These are phyloP conservation scores for Peziza echinospora DNA, from an alignment of 495 filamentous ascomycete species.

Conservation along the genomic window DNA sequence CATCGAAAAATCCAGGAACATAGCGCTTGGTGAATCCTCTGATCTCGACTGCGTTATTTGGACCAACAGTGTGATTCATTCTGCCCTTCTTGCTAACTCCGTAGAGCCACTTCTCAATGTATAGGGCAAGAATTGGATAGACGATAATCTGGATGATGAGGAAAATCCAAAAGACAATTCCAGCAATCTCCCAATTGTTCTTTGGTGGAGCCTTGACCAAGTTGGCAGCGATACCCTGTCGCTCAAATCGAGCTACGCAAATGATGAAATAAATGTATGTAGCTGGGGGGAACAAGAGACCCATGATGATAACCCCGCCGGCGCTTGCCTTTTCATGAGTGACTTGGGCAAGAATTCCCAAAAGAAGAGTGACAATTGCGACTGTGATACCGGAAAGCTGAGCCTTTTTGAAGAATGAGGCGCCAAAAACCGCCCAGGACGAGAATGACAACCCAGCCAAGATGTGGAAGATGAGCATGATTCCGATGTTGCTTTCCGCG, in stretches of 20 bases:
- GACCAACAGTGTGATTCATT: conserved; percentile 23
- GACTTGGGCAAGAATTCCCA: conserved; percentile 50
- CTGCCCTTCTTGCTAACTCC: conserved; percentile 46
- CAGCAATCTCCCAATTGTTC: conserved; percentile 39
- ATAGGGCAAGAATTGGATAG: conserved; percentile 47
- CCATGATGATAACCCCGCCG: conserved; percentile 36
- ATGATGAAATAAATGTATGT: conserved; percentile 56
- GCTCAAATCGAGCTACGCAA: conserved; percentile 45
- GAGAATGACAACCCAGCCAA: conserved; percentile 41
- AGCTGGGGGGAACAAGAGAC: conserved; percentile 53
- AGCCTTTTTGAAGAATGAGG: conserved; percentile 52
- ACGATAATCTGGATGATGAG: conserved; percentile 48
- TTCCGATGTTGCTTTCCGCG: conserved; percentile 32
- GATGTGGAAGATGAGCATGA: conserved; percentile 38
- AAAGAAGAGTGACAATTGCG: conserved; percentile 39
- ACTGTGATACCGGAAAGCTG: conserved; percentile 54
- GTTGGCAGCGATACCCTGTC: conserved; percentile 30
- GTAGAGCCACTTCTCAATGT: conserved; percentile 52
- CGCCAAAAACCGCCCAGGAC: conserved; percentile 48
- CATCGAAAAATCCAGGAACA: conserved; percentile 36
- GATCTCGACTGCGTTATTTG: conserved; percentile 37
- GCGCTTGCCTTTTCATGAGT: conserved; percentile 29
- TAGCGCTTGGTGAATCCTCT: conserved; percentile 54
- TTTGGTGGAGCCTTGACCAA: conserved; percentile 34
- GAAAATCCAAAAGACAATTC: conserved; percentile 46